phyloP scores from a whole-genome alignment of 495 filamentous ascomycete genomes.

The Durotheca rogersii region DNA sequence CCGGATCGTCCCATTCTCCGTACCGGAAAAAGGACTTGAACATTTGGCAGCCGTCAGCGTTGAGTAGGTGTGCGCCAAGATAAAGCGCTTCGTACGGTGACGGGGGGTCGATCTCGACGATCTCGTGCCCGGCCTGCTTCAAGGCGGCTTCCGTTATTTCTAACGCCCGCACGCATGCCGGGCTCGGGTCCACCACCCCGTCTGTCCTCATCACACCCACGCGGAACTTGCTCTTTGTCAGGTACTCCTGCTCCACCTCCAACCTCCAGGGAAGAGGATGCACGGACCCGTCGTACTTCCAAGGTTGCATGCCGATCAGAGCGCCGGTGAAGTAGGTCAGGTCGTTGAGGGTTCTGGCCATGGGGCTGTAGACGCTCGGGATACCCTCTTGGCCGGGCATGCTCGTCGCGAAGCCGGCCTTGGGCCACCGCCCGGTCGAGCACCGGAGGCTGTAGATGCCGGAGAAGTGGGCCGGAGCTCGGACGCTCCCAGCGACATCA shows the following conservation, averaged over 20 bases:
- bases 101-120: conserved; percentile 68
- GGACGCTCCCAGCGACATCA: conserved; percentile 90
- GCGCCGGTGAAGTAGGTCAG: conserved; percentile 81
- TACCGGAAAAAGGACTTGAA: conserved; percentile 72
- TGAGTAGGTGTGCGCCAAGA: conserved; percentile 82
- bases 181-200: conserved; percentile 83
- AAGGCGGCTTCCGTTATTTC: conserved; percentile 68
- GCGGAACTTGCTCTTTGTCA: conserved; percentile 60
- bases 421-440: conserved; percentile 95
- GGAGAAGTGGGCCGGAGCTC: conserved; percentile 84
- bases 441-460: conserved; percentile 90
- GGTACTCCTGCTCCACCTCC: conserved; percentile 58
- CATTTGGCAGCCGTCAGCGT: conserved; percentile 82
- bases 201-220: conserved; percentile 81
- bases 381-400: conserved; percentile 96
- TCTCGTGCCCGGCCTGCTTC: conserved; percentile 67
- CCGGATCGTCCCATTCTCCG: conserved; percentile 79
- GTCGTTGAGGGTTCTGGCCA: conserved; percentile 86
- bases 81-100: conserved; percentile 72
- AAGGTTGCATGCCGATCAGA: conserved; percentile 81
- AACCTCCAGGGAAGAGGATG: conserved; percentile 81
- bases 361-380: conserved; percentile 85
- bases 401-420: conserved; percentile 77
- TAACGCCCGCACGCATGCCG: conserved; percentile 79
- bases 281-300: conserved; percentile 85